Conservation (phyloP, 1,139 yeast genomes). For the Blastobotrys aristatus region DNA sequence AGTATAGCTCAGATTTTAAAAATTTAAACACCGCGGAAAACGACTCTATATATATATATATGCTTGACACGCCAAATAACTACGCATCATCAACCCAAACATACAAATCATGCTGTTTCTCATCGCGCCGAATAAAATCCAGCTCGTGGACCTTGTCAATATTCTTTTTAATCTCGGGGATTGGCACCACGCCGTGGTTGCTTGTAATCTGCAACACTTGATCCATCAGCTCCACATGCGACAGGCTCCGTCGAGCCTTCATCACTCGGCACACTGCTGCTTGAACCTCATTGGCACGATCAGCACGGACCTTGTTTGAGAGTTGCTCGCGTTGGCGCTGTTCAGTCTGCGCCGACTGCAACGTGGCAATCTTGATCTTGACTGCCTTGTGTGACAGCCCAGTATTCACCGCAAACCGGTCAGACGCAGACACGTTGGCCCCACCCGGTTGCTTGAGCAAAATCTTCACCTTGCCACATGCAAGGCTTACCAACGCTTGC, state of each 20-base stretch:
- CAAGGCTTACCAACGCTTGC: conserved; percentile 30
- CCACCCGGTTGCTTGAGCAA: conserved; percentile 28
- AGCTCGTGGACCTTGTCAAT: conserved; percentile 33
- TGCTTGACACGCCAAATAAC: no score
- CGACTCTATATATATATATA: no score
- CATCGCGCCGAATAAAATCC: conserved; percentile 32
- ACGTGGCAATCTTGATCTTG: conserved; percentile 32
- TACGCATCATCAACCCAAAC: no score
- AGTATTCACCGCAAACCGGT: conserved; percentile 31
- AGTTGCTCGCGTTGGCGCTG: conserved; percentile 14
- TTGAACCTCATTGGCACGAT: conserved; percentile 33
- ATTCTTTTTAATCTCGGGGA: conserved; percentile 30
- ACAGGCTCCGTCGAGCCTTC: conserved; percentile 24
- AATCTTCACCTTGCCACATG: conserved; percentile 29
- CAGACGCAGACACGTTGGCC: conserved; percentile 23
- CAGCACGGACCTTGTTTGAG: conserved; percentile 27
- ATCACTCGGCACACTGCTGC: conserved; percentile 37
- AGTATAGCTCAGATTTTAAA: no score
- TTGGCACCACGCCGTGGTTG: conserved; percentile 29
- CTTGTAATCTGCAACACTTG: conserved; percentile 29
- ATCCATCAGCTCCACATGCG: conserved; percentile 36
- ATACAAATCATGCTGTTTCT: background rate
- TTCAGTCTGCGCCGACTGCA: conserved; percentile 19
- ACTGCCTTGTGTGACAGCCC: conserved; percentile 29
- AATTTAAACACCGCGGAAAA: no score